These are phyloP conservation scores for Pseudonectria buxi DNA, from an alignment of 2,329 filamentous ascomycete genomes.

Conservation along the genomic window DNA sequence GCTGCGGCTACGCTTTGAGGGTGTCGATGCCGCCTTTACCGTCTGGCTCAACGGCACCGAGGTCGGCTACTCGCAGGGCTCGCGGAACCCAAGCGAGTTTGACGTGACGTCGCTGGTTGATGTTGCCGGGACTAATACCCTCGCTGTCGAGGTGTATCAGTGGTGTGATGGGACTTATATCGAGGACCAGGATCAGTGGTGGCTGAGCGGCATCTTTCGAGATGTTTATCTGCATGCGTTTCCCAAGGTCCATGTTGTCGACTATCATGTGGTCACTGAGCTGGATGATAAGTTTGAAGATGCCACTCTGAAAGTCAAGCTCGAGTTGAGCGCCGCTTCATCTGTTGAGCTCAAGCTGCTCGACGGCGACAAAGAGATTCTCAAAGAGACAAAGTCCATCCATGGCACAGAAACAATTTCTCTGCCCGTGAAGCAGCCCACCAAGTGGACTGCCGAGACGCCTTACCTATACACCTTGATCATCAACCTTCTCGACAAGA, in stretches of 20 bases:
- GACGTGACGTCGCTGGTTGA: slow-evolving; percentile 53
- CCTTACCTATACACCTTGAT: slow-evolving; percentile 53
- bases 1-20: slow-evolving; percentile 64
- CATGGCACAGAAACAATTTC: too few species aligned
- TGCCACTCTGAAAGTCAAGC: slow-evolving; percentile 43
- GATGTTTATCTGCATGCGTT: slow-evolving; percentile 62
- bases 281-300: slow-evolving; percentile 49
- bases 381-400: slow-evolving; percentile 22
- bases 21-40: slow-evolving; percentile 66
- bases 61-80: slow-evolving; percentile 67
- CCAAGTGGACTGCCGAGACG: slow-evolving; percentile 64
- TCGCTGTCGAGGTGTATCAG: slow-evolving; percentile 65
- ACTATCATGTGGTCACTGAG: slow-evolving; percentile 49
- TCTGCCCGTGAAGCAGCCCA: slow-evolving; percentile 42
- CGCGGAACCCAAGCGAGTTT: slow-evolving; percentile 66
- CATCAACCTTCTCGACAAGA: slow-evolving; percentile 26
- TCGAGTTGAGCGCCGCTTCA: slow-evolving; percentile 33
- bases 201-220: slow-evolving; percentile 61
- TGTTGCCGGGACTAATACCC: slow-evolving; percentile 39
- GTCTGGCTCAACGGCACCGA: slow-evolving; percentile 62
- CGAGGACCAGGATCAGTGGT: slow-evolving; percentile 67
- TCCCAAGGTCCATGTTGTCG: slow-evolving; percentile 45
- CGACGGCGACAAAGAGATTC: slow-evolving; percentile 23
- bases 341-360: slow-evolving; percentile 30
- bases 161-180: slow-evolving; percentile 66